Percentiles rank a stretch among this genome's conserved stretches.
These are phyloP conservation scores for Spergularia marina DNA, from an alignment of 148 eudicot species.

Conservation along the genomic window DNA sequence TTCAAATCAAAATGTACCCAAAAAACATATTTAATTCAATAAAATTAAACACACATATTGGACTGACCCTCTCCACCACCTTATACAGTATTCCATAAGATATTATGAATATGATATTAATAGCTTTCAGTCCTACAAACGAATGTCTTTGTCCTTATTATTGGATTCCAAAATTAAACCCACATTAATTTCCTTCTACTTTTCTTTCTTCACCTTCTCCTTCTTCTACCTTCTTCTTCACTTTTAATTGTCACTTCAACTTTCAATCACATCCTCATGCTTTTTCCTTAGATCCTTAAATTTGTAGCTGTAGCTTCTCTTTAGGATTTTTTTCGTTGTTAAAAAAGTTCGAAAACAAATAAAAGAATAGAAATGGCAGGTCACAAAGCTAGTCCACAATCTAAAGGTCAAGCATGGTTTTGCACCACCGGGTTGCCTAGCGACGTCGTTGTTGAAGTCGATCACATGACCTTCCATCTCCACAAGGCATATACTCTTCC, in stretches of 20 bases:
- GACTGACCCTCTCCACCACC: background rate
- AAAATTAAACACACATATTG: background rate
- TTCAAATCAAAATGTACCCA: background rate
- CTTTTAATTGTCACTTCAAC: conserved; percentile 9
- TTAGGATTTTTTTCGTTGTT: background rate
- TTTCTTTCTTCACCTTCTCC: background rate
- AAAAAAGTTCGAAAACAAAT: background rate
- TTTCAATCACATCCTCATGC: conserved; percentile 1
- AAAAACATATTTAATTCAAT: background rate
- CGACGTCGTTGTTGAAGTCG: conserved; percentile 71
- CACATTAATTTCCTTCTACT: background rate
- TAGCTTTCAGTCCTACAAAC: background rate
- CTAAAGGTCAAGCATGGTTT: conserved; percentile 95
- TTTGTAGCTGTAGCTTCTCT: background rate
- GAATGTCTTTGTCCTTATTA: background rate
- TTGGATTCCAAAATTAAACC: conserved; percentile 8
- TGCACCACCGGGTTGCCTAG: conserved; percentile 82
- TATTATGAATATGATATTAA: background rate
- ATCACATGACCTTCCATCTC: conserved; percentile 87
- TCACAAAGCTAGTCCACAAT: conserved; percentile 37
- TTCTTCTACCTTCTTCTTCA: background rate
- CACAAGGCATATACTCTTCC: conserved; percentile 51
- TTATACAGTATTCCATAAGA: background rate
- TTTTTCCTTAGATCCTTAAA: conserved; percentile 22
- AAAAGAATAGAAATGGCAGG: conserved; percentile 40